phyloP scores from a whole-genome alignment of 192 early-diverging fungal species.

The Anaeromyces robustus region DNA sequence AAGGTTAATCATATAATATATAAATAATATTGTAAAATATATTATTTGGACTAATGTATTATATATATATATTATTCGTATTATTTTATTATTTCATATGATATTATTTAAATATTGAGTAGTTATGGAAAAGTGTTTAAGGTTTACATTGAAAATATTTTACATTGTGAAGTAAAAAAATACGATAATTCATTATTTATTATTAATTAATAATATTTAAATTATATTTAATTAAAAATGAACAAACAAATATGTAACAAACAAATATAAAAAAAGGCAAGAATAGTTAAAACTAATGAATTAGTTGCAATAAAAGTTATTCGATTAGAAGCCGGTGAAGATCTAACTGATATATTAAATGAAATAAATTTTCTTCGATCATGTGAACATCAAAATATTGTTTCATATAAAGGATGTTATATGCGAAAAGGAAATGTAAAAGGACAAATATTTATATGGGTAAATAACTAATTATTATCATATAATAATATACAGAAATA shows the following conservation, averaged over 20 bases:
- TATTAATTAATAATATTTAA: no score
- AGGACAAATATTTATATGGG: constrained; percentile 36
- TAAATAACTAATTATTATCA: neutral
- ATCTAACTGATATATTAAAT: constrained; percentile 35
- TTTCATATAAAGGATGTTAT: constrained; percentile 35
- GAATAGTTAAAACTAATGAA: constrained; percentile 11
- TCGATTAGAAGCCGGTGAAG: constrained; percentile 35
- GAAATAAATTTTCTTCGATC: constrained; percentile 45
- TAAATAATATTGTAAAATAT: no score
- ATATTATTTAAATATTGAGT: constrained; percentile 2
- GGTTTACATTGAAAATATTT: no score
- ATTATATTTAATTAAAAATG: no score
- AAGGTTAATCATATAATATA: constrained; percentile 16
- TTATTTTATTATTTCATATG: no score
- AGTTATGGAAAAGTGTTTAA: constrained; percentile 43
- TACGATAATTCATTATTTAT: neutral
- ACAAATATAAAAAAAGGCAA: constrained; percentile 13
- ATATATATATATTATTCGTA: neutral
- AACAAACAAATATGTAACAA: no score
- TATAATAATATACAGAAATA: no score
- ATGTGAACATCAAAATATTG: constrained; percentile 33
- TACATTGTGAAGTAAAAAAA: no score
- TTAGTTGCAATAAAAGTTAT: constrained; percentile 37
- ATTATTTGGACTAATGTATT: no score
- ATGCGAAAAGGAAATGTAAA: constrained; percentile 25